Conservation (phyloP, 192 early-diverging fungal genomes). For the Coemansia sp. region DNA sequence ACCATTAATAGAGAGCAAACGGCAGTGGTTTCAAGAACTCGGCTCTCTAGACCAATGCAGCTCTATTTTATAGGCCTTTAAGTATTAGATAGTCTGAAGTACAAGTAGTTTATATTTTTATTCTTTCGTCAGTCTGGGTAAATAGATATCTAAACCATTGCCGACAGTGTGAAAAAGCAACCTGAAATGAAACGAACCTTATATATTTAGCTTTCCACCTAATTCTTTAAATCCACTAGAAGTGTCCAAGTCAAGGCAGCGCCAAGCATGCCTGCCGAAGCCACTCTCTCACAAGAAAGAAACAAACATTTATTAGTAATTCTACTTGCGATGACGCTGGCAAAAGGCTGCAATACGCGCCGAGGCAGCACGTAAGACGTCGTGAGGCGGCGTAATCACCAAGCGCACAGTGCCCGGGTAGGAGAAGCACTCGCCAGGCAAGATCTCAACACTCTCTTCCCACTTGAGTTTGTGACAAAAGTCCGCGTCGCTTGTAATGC, state of each 20-base stretch:
- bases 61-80: background rate
- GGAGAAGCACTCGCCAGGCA: slow-evolving; percentile 86
- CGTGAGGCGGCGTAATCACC: slow-evolving; percentile 51
- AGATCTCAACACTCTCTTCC: slow-evolving; percentile 82
- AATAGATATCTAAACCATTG: background rate
- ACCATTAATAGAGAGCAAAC: background rate
- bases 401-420: slow-evolving; percentile 81
- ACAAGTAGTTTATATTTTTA: background rate
- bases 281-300: background rate
- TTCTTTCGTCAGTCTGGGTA: background rate
- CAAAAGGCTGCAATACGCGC: slow-evolving; percentile 81
- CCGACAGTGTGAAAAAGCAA: too few relatives aligned
- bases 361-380: slow-evolving; percentile 70
- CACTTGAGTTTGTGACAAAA: slow-evolving; percentile 80
- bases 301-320: too few relatives aligned
- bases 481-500: slow-evolving; percentile 64
- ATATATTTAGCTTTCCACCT: too few relatives aligned
- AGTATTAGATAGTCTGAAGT: background rate
- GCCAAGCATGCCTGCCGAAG: too few relatives aligned
- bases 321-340: slow-evolving; percentile 62
- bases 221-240: too few relatives aligned
- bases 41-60: background rate
- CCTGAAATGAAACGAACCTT: too few relatives aligned
- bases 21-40: background rate
- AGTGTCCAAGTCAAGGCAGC: too few relatives aligned